Conservation (phyloP, 495 filamentous ascomycete species). For the Xylaria acuta region DNA sequence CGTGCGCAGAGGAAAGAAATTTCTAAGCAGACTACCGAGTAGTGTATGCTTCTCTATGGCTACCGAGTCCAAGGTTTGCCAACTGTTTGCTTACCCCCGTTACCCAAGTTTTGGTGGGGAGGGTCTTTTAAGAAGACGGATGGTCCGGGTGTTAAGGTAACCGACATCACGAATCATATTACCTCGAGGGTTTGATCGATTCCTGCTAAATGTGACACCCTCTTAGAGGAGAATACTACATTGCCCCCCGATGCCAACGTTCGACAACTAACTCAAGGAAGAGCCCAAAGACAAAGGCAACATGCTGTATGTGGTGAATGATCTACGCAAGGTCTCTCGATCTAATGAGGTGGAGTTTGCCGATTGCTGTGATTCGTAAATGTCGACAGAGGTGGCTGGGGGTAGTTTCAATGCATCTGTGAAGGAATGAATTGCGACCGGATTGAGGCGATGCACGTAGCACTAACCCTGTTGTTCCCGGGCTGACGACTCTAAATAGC, state of each 20-base stretch:
- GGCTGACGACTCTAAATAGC: constrained; percentile 8
- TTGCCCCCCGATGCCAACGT: neutral
- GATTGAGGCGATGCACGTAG: constrained; percentile 22
- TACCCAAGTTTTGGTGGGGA: constrained; percentile 15
- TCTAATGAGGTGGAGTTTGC: constrained; percentile 10
- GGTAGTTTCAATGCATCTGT: constrained; percentile 17
- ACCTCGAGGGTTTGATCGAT: constrained; percentile 15
- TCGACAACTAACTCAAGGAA: constrained; percentile 8
- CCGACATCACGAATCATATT: constrained; percentile 14
- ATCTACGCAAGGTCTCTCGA: constrained; percentile 24
- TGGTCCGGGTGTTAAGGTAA: constrained; percentile 2
- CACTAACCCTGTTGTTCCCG: constrained; percentile 22
- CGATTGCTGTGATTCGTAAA: constrained; percentile 17
- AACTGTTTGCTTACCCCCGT: constrained; percentile 23
- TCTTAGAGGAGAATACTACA: neutral
- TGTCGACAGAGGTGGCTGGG: neutral
- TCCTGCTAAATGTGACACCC: constrained; percentile 18
- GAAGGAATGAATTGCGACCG: constrained; percentile 21
- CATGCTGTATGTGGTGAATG: constrained; percentile 10
- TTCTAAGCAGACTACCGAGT: neutral
- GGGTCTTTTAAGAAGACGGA: constrained; percentile 8
- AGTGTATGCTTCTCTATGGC: neutral
- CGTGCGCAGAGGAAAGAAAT: constrained; percentile 14
- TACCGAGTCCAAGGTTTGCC: constrained; percentile 13
- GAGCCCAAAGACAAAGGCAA: neutral